Evolutionary conservation across 202 grass and related monocot species (phyloP).

Genomic region (Cymbopogon flexuosus): DNA sequence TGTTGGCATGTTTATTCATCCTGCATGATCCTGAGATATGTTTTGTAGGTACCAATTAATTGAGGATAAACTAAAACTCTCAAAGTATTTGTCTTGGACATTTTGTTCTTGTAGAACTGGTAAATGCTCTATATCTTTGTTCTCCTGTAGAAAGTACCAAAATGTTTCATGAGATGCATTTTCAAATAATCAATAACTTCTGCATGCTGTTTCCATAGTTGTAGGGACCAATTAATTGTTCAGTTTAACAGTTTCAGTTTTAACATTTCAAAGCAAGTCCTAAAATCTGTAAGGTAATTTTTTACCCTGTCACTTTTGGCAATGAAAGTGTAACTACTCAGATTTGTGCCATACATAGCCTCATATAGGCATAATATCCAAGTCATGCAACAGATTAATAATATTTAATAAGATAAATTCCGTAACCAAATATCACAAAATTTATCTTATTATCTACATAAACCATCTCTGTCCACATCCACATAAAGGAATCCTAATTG

Average conservation of each 20-base stretch:
- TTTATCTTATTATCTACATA: not conserved
- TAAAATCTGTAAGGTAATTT: not conserved
- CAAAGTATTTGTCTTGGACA: conserved; percentile 93
- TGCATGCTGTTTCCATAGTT: not conserved
- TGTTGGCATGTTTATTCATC: conserved; percentile 12
- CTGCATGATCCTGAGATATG: conserved; percentile 35
- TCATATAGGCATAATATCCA: not conserved
- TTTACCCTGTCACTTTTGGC: not conserved
- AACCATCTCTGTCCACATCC: not conserved
- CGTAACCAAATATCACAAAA: not conserved
- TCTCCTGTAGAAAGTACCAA: conserved; percentile 14
- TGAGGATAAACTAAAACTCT: conserved; percentile 88
- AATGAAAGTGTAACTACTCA: not conserved
- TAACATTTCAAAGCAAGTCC: not conserved
- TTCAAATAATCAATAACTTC: conserved; percentile 1
- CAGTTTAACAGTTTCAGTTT: not conserved
- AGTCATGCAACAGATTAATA: not conserved
- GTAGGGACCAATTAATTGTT: not conserved
- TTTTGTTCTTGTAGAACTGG: conserved; percentile 85
- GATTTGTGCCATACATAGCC: not conserved
- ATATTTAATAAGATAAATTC: not conserved
- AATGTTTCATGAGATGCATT: not conserved
- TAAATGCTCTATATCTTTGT: conserved; percentile 34
- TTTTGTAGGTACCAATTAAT: conserved; percentile 79
- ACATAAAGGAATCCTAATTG: not conserved